Evolutionary conservation across 169 alveolate genomes (phyloP).

Genomic region (Besnoitia besnoiti): DNA sequence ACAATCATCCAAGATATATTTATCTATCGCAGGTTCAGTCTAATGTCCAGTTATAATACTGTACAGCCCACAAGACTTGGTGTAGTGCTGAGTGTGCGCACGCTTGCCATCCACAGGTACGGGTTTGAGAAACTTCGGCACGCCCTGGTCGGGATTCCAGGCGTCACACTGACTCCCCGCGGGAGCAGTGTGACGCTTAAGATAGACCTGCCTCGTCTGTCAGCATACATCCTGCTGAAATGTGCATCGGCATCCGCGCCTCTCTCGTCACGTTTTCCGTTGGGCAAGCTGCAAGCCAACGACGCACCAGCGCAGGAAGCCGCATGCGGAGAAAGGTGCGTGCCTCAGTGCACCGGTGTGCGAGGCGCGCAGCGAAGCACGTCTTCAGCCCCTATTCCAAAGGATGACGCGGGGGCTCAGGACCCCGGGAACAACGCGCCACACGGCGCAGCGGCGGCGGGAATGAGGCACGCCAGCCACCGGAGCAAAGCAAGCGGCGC

Average conservation of each 20-base stretch:
- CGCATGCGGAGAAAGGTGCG: no score
- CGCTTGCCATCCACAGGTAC: not conserved
- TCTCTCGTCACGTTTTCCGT: no score
- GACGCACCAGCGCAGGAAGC: no score
- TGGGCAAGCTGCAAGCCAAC: no score
- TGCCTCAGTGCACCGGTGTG: no score
- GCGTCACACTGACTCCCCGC: not conserved
- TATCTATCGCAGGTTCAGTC: no score
- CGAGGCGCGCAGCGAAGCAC: not conserved
- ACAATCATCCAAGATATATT: no score
- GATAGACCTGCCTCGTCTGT: not conserved
- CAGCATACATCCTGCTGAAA: no score
- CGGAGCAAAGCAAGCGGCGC: not conserved
- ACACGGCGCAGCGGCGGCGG: not conserved
- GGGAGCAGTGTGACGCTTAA: not conserved
- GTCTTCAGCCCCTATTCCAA: not conserved
- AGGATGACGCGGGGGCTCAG: not conserved
- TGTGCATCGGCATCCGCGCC: no score
- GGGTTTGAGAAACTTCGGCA: conserved; percentile 28
- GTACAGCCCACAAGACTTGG: no score
- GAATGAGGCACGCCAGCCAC: not conserved
- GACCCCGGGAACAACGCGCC: not conserved
- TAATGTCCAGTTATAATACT: no score
- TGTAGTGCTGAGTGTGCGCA: not conserved
- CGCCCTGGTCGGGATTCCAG: conserved; percentile 30